Conservation (phyloP, 2,329 filamentous ascomycete genomes). For the Dactylellina drechsleri region DNA sequence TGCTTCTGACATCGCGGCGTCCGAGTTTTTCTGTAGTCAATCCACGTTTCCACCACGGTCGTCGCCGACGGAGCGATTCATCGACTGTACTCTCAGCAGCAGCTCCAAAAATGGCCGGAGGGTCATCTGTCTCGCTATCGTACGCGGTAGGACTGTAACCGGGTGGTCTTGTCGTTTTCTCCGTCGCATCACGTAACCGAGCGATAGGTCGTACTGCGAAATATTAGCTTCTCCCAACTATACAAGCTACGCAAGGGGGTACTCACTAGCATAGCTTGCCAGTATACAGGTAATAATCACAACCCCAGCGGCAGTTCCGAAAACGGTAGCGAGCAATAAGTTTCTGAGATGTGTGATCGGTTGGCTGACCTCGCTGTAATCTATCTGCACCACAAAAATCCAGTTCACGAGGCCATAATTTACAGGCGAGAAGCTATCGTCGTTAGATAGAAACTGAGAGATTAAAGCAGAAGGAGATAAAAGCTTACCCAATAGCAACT, state of each 20-base stretch:
- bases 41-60: slow-evolving; percentile 47
- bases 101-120: slow-evolving; percentile 31
- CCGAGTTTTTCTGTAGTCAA: slow-evolving; percentile 38
- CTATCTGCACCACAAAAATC: slow-evolving; percentile 84
- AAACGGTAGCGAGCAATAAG: slow-evolving; percentile 84
- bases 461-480: not conserved
- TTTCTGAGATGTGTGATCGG: slow-evolving; percentile 77
- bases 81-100: slow-evolving; percentile 27
- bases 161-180: slow-evolving; percentile 68
- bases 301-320: slow-evolving; percentile 78
- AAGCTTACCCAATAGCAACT: slow-evolving; percentile 41
- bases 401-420: slow-evolving; percentile 73
- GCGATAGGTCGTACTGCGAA: slow-evolving; percentile 81
- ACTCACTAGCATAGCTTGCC: slow-evolving; percentile 73
- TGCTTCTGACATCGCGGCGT: slow-evolving; percentile 18
- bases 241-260: not conserved
- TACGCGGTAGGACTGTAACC: slow-evolving; percentile 51
- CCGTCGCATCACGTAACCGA: slow-evolving; percentile 77
- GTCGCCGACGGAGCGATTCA: slow-evolving; percentile 41
- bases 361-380: slow-evolving; percentile 79
- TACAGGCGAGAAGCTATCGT: slow-evolving; percentile 15
- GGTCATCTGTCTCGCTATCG: slow-evolving; percentile 55
- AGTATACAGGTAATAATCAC: slow-evolving; percentile 78
- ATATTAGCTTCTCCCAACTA: not conserved
- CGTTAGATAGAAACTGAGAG: not conserved